A percentile compares a stretch with the other conserved stretches of the same genome.
These are phyloP conservation scores for Leonotis leonurus DNA, from an alignment of 257 asterid genomes.

Conservation along the genomic window DNA sequence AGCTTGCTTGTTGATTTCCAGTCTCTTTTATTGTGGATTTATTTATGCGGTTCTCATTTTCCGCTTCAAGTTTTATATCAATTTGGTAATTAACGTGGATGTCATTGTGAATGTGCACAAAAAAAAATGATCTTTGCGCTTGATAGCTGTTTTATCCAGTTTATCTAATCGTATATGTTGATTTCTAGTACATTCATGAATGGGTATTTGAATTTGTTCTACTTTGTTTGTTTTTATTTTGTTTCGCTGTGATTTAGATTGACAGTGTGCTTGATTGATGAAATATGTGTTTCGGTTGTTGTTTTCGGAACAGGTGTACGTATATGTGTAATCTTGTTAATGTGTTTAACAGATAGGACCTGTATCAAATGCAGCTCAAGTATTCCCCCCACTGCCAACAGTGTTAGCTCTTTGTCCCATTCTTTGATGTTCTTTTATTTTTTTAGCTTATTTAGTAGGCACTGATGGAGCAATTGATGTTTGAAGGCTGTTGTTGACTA, in stretches of 20 bases:
- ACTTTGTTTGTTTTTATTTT: too few relatives aligned
- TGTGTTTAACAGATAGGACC: slow-evolving; percentile 9
- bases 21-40: not conserved
- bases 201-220: too few relatives aligned
- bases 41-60: too few relatives aligned
- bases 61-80: not conserved
- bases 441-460: not conserved
- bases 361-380: not conserved
- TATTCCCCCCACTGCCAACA: not conserved
- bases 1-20: not conserved
- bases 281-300: not conserved
- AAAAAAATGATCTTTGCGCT: not conserved
- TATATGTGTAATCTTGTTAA: not conserved
- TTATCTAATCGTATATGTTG: not conserved
- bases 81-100: not conserved
- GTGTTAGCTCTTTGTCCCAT: not conserved
- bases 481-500: slow-evolving; percentile 18
- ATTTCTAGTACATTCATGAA: not conserved
- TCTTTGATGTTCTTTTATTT: not conserved
- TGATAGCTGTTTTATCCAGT: not conserved
- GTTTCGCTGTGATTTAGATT: not conserved
- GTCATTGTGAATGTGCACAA: not conserved
- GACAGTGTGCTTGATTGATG: not conserved
- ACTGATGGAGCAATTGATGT: not conserved
- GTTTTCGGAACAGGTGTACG: not conserved